Evolutionary conservation across 345 rosid species (phyloP), one percentile per base, ranked within the genome.

Genomic region (Acer yangbiense): DNA sequence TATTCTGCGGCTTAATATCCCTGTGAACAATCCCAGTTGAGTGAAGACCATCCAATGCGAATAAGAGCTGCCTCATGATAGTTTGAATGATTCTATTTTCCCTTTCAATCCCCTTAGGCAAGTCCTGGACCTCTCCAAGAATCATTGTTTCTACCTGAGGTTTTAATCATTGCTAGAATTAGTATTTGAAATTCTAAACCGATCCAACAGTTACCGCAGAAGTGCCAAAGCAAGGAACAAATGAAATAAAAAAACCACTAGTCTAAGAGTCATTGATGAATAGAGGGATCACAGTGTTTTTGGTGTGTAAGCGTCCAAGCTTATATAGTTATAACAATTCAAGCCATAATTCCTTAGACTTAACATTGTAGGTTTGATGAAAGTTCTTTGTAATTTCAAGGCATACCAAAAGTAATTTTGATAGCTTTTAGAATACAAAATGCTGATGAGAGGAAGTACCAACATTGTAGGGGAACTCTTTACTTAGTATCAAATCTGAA

Each of bases 21-120:
- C 99, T 87, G 74, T 96, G 99, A 44, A 96, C 97, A 81, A 94
- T 96, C 80, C 97, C 99, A 0, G 98, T 96, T 3, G 98, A 94
- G 86, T 94, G 99, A 81, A 96, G 99, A 68, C 97, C 97, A 80
- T 96, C 99, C 86, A 96, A 76, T 58, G 95, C 98, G 87, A 96
- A 93, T 86, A 96, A 82, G 79, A 93, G 75, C 75, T 94, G 98
- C 72, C 97, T 86, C 93, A 92, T 90, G 68, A 94, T 87, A 75
- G 99, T 91, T 83, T 92, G 95, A 80, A 96, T 90, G 86, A 94
- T 89, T 80, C 74, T 86, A 82, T 91, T 91, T 75, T 96, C 99
- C 85, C 98, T 90, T 85, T 87, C 97, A 76, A 91, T 29, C 61
- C 98, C 97, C 82, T 87, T 94, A 10, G 95, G 97, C 86, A 93